phyloP scores from a whole-genome alignment of 129 eudicot genomes.

The Helianthus tuberosus region DNA sequence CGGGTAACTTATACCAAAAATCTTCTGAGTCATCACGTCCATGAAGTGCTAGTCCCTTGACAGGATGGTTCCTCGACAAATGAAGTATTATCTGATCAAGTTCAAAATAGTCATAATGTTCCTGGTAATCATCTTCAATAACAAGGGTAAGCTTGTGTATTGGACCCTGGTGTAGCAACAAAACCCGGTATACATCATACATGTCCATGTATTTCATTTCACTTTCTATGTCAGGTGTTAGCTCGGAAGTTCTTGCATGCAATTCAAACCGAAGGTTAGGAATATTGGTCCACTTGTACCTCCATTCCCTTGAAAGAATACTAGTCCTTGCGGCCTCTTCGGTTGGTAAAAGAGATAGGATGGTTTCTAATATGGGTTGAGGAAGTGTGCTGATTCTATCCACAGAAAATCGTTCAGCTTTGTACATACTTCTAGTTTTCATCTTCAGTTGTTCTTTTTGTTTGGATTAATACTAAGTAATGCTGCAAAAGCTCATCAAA shows the following conservation, averaged over 20 bases:
- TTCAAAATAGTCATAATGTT: no score
- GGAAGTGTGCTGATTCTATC: constrained; percentile 6
- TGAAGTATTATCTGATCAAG: no score
- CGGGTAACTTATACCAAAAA: not conserved
- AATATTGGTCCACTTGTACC: constrained; percentile 1
- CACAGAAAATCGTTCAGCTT: not conserved
- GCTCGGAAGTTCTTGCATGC: no score
- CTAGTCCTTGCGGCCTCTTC: not conserved
- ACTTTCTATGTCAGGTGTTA: no score
- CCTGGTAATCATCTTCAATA: not conserved
- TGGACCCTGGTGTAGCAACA: constrained; percentile 4
- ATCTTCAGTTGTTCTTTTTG: not conserved
- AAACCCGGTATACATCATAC: constrained; percentile 1
- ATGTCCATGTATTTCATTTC: not conserved
- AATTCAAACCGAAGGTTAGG: not conserved
- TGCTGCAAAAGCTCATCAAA: not conserved
- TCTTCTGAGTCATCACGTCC: not conserved
- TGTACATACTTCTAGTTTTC: not conserved
- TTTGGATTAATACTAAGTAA: not conserved
- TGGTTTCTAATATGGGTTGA: not conserved
- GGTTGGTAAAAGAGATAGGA: not conserved
- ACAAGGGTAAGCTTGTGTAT: not conserved
- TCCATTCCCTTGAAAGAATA: not conserved
- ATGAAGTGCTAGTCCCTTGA: not conserved
- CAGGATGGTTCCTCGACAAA: not conserved